A percentile compares a stretch with the other conserved stretches of the same genome.
phyloP scores from a whole-genome alignment of 2,329 filamentous ascomycete species.

The Aspergillus carbonarius region DNA sequence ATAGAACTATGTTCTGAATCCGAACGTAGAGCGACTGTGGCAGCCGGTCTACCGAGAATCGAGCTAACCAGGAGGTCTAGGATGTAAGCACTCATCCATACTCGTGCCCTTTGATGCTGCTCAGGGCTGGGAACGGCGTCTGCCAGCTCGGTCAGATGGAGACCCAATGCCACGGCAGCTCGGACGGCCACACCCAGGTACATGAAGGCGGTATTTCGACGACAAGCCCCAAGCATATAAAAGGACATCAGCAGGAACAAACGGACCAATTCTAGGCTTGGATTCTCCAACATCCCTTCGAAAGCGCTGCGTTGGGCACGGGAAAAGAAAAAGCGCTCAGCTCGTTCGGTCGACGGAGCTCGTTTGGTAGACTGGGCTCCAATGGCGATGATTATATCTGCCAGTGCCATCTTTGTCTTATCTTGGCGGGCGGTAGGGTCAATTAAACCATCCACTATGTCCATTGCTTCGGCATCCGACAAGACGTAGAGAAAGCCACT shows the following conservation, averaged over 20 bases:
- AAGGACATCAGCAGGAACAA: slow-evolving; percentile 58
- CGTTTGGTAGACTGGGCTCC: slow-evolving; percentile 50
- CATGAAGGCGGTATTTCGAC: slow-evolving; percentile 62
- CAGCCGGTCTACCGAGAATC: slow-evolving; percentile 48
- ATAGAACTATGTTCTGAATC: slow-evolving; percentile 23
- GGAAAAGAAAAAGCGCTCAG: slow-evolving; percentile 46
- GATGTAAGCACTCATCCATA: slow-evolving; percentile 50
- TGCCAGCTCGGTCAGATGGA: slow-evolving; percentile 48
- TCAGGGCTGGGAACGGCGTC: neutral
- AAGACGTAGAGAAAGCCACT: slow-evolving; percentile 42
- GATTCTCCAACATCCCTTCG: slow-evolving; percentile 54
- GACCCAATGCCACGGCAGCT: slow-evolving; percentile 57
- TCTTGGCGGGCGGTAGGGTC: slow-evolving; percentile 13
- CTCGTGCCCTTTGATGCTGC: slow-evolving; percentile 34
- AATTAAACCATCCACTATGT: slow-evolving; percentile 19
- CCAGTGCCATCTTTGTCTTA: slow-evolving; percentile 31
- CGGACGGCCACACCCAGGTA: slow-evolving; percentile 61
- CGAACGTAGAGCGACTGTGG: slow-evolving; percentile 28
- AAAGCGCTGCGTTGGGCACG: slow-evolving; percentile 52
- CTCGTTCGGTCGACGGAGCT: slow-evolving; percentile 29
- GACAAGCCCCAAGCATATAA: slow-evolving; percentile 60
- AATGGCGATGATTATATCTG: slow-evolving; percentile 53
- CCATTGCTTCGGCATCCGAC: slow-evolving; percentile 29
- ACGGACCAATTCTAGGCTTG: slow-evolving; percentile 54
- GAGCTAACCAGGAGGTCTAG: slow-evolving; percentile 51